phyloP scores from a whole-genome alignment of 1,284 basidiomycete genomes.

The Peniophora sp. region DNA sequence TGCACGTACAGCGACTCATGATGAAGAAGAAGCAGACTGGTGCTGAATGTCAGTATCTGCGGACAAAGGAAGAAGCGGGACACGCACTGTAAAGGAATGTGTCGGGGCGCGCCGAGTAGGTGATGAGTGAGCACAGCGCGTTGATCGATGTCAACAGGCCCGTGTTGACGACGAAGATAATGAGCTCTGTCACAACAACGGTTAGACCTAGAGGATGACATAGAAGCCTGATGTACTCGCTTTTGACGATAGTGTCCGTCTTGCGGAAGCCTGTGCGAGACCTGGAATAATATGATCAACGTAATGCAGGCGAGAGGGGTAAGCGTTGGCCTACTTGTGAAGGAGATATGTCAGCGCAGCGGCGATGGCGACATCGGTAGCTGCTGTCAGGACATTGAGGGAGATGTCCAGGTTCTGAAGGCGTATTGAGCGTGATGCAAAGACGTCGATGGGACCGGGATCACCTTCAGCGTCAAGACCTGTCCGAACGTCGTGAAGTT shows the following conservation, averaged over 20 bases:
- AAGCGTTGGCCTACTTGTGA: conserved; percentile 13
- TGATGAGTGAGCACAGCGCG: conserved; percentile 44
- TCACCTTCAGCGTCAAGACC: conserved; percentile 21
- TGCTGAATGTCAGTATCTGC: conserved; percentile 32
- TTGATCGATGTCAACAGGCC: conserved; percentile 46
- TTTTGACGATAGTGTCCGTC: conserved; percentile 51
- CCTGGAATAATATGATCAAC: conserved; percentile 5
- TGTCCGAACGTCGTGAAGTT: not conserved
- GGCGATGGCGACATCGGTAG: conserved; percentile 44
- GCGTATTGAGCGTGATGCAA: not conserved
- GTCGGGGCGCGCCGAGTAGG: conserved; percentile 9
- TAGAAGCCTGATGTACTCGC: conserved; percentile 26
- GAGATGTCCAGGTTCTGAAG: not conserved
- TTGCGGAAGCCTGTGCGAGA: conserved; percentile 47
- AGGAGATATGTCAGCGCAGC: conserved; percentile 39
- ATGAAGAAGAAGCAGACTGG: conserved; percentile 53
- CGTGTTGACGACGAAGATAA: conserved; percentile 31
- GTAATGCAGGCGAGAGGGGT: no score
- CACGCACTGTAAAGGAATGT: no score
- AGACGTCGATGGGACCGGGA: conserved; percentile 29
- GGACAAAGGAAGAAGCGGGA: no score
- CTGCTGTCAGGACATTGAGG: conserved; percentile 24
- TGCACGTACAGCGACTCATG: conserved; percentile 38
- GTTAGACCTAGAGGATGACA: not conserved
- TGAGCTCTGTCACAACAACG: not conserved